Evolutionary conservation across 805 yeast species (phyloP).

Genomic region (Starmerella floris): DNA sequence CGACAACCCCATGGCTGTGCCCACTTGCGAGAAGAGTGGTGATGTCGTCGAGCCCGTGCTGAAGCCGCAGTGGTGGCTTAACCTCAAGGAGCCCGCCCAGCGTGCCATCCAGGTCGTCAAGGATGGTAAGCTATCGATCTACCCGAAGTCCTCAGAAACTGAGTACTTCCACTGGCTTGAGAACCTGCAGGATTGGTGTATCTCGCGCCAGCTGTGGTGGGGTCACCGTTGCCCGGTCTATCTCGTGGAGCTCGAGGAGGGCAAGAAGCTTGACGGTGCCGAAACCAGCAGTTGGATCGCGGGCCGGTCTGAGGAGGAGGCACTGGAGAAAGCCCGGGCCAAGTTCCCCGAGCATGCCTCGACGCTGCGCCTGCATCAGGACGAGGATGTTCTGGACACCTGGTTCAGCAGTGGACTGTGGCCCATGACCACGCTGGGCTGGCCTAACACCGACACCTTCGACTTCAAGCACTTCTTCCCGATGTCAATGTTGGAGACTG

Average conservation of each 20-base stretch:
- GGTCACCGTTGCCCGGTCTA: constrained; percentile 98
- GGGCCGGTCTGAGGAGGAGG: constrained; percentile 74
- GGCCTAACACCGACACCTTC: constrained; percentile 57
- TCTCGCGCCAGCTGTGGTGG: constrained; percentile 89
- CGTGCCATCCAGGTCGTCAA: constrained; percentile 77
- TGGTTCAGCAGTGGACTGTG: constrained; percentile 98
- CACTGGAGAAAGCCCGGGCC: constrained; percentile 61
- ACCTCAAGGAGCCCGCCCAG: constrained; percentile 76
- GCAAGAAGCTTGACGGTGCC: constrained; percentile 39
- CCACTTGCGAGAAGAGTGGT: constrained; percentile 90
- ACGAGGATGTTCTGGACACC: constrained; percentile 95
- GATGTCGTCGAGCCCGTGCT: constrained; percentile 91
- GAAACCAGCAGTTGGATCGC: constrained; percentile 80
- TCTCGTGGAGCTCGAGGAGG: constrained; percentile 67
- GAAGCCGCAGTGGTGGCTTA: constrained; percentile 99
- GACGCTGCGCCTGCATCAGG: constrained; percentile 59
- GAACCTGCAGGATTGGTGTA: constrained; percentile 98
- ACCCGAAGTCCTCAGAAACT: constrained; percentile 79
- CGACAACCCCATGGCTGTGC: constrained; percentile 93
- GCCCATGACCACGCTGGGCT: constrained; percentile 94
- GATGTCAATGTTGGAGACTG: constrained; percentile 90
- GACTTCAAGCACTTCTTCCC: constrained; percentile 77
- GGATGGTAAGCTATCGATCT: constrained; percentile 63
- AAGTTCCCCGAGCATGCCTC: constrained; percentile 59
- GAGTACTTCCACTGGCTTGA: constrained; percentile 94